phyloP scores from a whole-genome alignment of 73 alveolate genomes.

The Paramecium sonneborni region DNA sequence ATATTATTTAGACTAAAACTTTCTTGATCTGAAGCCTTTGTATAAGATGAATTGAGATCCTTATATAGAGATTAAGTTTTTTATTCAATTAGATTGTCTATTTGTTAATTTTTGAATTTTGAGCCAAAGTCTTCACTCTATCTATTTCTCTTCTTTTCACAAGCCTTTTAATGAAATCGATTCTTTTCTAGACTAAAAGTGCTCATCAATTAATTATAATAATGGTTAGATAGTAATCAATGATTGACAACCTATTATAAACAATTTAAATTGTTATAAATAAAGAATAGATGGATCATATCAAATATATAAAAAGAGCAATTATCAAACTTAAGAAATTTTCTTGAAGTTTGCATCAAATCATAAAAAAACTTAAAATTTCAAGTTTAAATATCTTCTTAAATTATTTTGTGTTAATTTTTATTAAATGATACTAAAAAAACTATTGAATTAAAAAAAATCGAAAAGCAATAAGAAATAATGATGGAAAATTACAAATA shows the following conservation, averaged over 20 bases:
- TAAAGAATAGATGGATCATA: not conserved
- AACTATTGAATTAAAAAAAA: too few relatives aligned
- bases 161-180: constrained; percentile 7
- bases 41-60: not conserved
- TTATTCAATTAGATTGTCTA: not conserved
- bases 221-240: not conserved
- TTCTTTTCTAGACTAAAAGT: not conserved
- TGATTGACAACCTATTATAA: not conserved
- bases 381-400: not conserved
- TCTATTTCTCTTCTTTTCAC: not conserved
- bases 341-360: not conserved
- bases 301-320: not conserved
- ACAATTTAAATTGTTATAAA: not conserved
- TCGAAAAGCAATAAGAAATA: too few relatives aligned
- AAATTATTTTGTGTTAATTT: not conserved
- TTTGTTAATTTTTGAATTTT: not conserved
- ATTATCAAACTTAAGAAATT: not conserved
- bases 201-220: not conserved
- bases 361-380: not conserved
- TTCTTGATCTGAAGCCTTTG: not conserved
- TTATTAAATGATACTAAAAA: not conserved
- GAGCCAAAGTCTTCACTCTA: not conserved
- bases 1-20: not conserved
- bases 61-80: not conserved
- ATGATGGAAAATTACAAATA: too few relatives aligned